Percentiles rank a stretch among this genome's conserved stretches.
Conservation (phyloP, 2,329 filamentous ascomycete genomes). For the Bipolaris sorokiniana region DNA sequence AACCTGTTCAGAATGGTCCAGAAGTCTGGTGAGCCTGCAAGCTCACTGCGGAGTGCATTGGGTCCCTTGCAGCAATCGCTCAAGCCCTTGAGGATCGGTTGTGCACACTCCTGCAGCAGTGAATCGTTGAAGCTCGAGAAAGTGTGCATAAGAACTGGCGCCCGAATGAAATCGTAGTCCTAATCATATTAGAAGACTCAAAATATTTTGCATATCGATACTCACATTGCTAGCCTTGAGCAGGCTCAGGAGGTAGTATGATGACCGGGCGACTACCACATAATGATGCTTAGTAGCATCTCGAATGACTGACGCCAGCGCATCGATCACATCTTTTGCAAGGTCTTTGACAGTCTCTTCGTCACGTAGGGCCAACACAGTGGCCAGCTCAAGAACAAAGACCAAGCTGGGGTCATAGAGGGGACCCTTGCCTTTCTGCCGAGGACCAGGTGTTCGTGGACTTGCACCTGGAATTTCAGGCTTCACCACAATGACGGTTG, state of each 20-base stretch:
- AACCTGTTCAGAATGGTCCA: conserved; percentile 87
- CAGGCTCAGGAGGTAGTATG: conserved; percentile 85
- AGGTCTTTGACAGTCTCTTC: conserved; percentile 72
- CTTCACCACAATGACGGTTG: conserved; percentile 87
- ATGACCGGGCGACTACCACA: conserved; percentile 80
- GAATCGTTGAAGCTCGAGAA: conserved; percentile 87
- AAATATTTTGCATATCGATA: neutral
- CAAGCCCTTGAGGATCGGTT: conserved; percentile 78
- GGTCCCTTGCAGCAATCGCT: conserved; percentile 79
- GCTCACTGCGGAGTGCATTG: conserved; percentile 81
- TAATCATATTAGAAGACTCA: conserved; percentile 43
- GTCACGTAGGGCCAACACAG: conserved; percentile 78
- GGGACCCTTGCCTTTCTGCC: conserved; percentile 61
- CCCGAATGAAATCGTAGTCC: conserved; percentile 90
- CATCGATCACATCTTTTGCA: conserved; percentile 79
- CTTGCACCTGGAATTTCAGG: conserved; percentile 73
- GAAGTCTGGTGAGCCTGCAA: conserved; percentile 96
- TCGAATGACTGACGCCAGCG: conserved; percentile 79
- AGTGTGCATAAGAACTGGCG: conserved; percentile 87
- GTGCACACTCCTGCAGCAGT: conserved; percentile 74
- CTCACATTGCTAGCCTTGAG: conserved; percentile 84
- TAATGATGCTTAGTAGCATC: conserved; percentile 80
- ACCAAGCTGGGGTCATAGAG: conserved; percentile 85
- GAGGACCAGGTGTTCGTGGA: conserved; percentile 66
- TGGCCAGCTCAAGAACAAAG: conserved; percentile 90